Base-by-base conservation (phyloP, 2,329 filamentous ascomycete species). In the Nemania sp. region DNA sequence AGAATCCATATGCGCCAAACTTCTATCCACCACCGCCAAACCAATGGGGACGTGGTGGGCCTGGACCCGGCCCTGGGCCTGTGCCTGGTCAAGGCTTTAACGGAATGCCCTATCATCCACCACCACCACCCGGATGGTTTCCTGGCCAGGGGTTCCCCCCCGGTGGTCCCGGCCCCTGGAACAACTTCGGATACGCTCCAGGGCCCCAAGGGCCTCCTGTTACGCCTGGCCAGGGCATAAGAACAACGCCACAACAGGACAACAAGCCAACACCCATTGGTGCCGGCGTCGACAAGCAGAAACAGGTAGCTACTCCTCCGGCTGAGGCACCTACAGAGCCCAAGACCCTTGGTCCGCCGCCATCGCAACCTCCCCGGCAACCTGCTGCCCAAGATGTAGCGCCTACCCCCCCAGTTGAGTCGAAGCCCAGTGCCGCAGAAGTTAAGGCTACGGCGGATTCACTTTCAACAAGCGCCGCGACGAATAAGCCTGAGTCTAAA, bases 71-170 rank as follows among this genome's bases (percentile, higher is more conserved):
- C 25, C 89, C 89, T 65, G 85, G 85, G 17, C 81, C 82, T 29
- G 81, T 72, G 17, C 81, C 82, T 29, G 81, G 72, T 45, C 88
- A 88, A 63, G 85, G 85, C 25, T 92, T 89, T 69, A 87, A 87
- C 66, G 87, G 87, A 66, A 89, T 92, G 83, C 89, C 89, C 1
- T 96, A 92, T 73, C 90, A n/a, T n/a, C n/a, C n/a, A n/a, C n/a
- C 90, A 65, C 88, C 87, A 15, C 90, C 87, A 48, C 86, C 86
- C 21, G 90, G 89, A 57, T 96, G 91, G 90, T 94, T 88, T 72
- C 90, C 89, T 67, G 89, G 88, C 6, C 90, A 91, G 75, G 88
- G 87, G 25, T 95, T 92, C 68, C 89, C 87, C 35, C 87, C 84
- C 64, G 80, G 77, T 32, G 88, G 86, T 13, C 86, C 85, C 29